Evolutionary conservation across 2,329 filamentous ascomycete species (phyloP).

Genomic region (Tolypocladium guangdongense): DNA sequence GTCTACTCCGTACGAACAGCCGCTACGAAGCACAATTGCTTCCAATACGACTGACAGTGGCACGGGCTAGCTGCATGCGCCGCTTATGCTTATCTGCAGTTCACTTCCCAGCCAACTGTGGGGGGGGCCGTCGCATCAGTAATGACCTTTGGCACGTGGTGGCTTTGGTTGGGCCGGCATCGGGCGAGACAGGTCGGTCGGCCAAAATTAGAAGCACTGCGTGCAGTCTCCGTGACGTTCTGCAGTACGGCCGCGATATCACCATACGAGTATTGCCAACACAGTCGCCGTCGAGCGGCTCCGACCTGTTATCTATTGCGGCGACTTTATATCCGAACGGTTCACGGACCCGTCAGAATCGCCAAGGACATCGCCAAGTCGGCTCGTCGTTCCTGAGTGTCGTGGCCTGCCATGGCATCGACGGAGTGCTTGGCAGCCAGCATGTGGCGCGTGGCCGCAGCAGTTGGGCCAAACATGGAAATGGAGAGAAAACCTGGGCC

Average conservation of each 20-base stretch:
- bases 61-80: background rate
- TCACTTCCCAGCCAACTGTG: background rate
- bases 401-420: background rate
- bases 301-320: background rate
- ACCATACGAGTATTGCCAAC: background rate
- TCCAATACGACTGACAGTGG: background rate
- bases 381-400: background rate
- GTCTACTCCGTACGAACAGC: background rate
- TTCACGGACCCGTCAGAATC: background rate
- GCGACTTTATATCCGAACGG: background rate
- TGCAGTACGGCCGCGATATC: background rate
- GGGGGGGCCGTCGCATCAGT: background rate
- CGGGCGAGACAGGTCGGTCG: background rate
- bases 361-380: background rate
- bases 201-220: background rate
- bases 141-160: background rate
- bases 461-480: background rate
- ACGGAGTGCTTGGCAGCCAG: background rate
- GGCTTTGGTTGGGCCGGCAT: background rate
- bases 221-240: background rate
- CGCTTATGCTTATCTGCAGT: background rate
- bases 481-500: background rate
- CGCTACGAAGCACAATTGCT: background rate
- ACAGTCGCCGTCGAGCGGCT: background rate
- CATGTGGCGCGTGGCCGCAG: background rate